Evolutionary conservation across 805 yeast genomes (phyloP).

Genomic region (Metschnikowia shivogae): DNA sequence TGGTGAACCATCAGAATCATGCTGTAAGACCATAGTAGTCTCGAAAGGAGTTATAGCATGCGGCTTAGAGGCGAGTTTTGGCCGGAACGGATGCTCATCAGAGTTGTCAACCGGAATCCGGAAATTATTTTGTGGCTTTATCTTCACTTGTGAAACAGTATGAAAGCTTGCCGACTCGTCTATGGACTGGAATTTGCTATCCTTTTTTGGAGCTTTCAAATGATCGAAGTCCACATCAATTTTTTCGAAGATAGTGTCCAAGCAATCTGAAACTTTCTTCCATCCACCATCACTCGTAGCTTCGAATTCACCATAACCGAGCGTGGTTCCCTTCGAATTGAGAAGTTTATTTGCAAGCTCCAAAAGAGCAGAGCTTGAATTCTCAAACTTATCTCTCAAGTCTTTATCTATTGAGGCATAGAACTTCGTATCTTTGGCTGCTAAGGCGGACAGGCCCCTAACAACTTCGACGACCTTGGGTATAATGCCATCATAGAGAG

Average conservation of each 20-base stretch:
- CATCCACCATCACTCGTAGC: constrained; percentile 46
- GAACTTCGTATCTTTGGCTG: constrained; percentile 78
- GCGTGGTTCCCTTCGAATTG: constrained; percentile 22
- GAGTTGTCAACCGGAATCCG: constrained; percentile 59
- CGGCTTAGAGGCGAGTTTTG: constrained; percentile 70
- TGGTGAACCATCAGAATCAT: constrained; percentile 2
- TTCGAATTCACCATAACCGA: constrained; percentile 41
- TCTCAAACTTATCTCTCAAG: constrained; percentile 37
- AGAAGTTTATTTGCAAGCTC: constrained; percentile 45
- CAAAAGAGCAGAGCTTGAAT: constrained; percentile 40
- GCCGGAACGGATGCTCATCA: constrained; percentile 70
- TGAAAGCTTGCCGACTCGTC: constrained; percentile 8
- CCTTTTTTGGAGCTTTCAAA: constrained; percentile 18
- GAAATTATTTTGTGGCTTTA: constrained; percentile 71
- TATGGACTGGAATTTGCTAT: constrained; percentile 12
- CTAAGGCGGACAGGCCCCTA: constrained; percentile 64
- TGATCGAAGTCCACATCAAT: constrained; percentile 66
- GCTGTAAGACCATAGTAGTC: constrained; percentile 33
- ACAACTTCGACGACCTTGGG: constrained; percentile 54
- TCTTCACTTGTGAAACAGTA: constrained; percentile 1
- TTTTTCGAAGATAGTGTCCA: constrained; percentile 74
- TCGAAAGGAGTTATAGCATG: constrained; percentile 55
- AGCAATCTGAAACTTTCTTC: constrained; percentile 55
- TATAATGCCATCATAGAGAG: constrained; percentile 17
- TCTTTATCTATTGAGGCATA: constrained; percentile 56